Conservation (phyloP, 176 grass and related monocot species). For the Puya raimondii region DNA sequence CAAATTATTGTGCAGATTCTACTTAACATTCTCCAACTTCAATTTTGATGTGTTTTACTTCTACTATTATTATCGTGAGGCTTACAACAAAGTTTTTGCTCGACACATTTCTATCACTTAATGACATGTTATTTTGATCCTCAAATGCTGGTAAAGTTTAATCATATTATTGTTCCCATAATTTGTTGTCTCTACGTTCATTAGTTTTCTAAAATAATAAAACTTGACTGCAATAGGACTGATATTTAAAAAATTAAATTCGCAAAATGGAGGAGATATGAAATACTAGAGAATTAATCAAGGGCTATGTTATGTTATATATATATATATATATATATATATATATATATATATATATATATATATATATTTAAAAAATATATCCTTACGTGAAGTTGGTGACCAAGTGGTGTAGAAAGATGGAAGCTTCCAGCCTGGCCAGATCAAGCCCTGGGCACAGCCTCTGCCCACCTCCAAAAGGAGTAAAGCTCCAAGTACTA, state of each 20-base stretch:
- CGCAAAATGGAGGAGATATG: neutral
- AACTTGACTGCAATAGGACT: too few relatives aligned
- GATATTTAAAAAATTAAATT: neutral
- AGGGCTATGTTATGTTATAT: neutral
- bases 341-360: neutral
- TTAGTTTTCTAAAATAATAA: too few relatives aligned
- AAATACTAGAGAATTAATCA: neutral
- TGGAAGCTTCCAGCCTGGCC: conserved; percentile 93
- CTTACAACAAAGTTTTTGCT: too few relatives aligned
- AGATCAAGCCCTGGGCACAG: conserved; percentile 96
- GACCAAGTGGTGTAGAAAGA: conserved; percentile 98
- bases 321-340: neutral
- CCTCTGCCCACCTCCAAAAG: conserved; percentile 95
- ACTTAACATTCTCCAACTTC: too few relatives aligned
- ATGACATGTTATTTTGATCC: too few relatives aligned
- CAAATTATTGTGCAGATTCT: too few relatives aligned
- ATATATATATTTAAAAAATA: neutral
- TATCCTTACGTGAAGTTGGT: conserved; percentile 84
- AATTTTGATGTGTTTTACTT: too few relatives aligned
- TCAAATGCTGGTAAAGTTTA: too few relatives aligned
- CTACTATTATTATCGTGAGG: too few relatives aligned
- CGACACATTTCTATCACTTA: too few relatives aligned
- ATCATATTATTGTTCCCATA: too few relatives aligned
- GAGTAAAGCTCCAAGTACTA: conserved; percentile 72
- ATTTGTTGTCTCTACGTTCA: too few relatives aligned